phyloP scores from a whole-genome alignment of 345 rosid species.

The Lenwebbia sp. region DNA sequence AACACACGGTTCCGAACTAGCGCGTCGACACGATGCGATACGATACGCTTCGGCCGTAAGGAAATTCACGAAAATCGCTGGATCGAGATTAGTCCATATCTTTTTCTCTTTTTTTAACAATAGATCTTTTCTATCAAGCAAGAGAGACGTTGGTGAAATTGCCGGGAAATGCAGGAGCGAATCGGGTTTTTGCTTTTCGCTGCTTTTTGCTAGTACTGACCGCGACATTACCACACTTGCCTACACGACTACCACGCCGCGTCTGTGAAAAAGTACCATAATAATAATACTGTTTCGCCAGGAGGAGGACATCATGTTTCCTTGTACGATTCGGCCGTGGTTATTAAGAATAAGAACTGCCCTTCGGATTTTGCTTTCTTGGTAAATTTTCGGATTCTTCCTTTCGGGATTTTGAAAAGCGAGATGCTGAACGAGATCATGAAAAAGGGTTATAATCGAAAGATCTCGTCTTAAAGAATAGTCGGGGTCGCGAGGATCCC shows the following conservation, averaged over 20 bases:
- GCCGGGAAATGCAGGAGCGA: neutral
- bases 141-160: neutral
- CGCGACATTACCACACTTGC: neutral
- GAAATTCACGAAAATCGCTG: no score
- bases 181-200: neutral
- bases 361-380: neutral
- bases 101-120: no score
- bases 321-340: neutral
- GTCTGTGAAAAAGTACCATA: neutral
- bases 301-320: neutral
- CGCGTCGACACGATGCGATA: neutral
- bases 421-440: neutral
- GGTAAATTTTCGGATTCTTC: no score
- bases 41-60: fast-evolving
- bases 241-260: neutral
- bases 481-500: neutral
- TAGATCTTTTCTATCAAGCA: no score
- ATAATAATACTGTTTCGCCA: neutral
- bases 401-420: neutral
- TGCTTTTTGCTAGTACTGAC: neutral
- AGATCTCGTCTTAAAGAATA: neutral
- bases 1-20: neutral
- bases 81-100: no score
- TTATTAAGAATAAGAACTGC: neutral
- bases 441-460: neutral